Evolutionary conservation across 257 asterid genomes (phyloP).

Genomic region (Cynanchum wilfordii): DNA sequence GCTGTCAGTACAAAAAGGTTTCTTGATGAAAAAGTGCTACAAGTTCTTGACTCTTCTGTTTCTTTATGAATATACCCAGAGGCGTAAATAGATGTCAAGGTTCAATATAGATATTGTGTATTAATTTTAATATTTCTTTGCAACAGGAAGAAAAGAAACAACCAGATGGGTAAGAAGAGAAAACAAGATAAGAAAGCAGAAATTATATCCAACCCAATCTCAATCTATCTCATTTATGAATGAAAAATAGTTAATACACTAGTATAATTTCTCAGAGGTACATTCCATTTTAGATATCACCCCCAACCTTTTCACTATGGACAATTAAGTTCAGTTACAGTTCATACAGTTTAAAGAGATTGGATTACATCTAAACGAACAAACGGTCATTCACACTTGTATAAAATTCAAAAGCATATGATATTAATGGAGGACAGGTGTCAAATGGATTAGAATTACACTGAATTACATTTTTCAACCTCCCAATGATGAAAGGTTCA

Average conservation of each 20-base stretch:
- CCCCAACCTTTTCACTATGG: not conserved
- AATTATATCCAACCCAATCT: not conserved
- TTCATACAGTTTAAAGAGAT: not conserved
- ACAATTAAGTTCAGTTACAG: not conserved
- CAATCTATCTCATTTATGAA: conserved; percentile 3
- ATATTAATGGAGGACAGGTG: not conserved
- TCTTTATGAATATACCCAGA: not conserved
- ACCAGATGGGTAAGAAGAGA: not conserved
- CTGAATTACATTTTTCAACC: not conserved
- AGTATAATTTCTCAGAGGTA: not conserved
- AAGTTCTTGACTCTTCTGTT: not conserved
- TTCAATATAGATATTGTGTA: not conserved
- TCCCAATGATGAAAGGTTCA: not conserved
- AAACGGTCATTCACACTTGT: not conserved
- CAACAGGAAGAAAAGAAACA: not conserved
- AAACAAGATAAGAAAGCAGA: not conserved
- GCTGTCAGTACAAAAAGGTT: not conserved
- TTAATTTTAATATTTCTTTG: not conserved
- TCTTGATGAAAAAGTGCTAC: not conserved
- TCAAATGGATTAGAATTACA: not conserved
- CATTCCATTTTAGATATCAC: not conserved
- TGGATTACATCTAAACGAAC: not conserved
- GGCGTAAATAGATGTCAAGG: not conserved
- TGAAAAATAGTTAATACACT: not conserved
- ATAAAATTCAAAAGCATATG: not conserved